phyloP scores from a whole-genome alignment of 129 eudicot genomes.

The sunflower (Helianthus annuus) region HanXRQr2.0-SUNRISE NC_035439.2:112297421-112297920 shows the following conservation, averaged over 20 bases:
- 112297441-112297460: conserved; percentile 14
- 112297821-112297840: conserved; percentile 82
- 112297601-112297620: conserved; percentile 19
- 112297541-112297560: conserved; percentile 13
- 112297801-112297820: conserved; percentile 82
- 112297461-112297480: conserved; percentile 14
- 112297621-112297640: conserved; percentile 32
- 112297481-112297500: neutral
- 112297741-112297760: conserved; percentile 19
- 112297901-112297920: conserved; percentile 50
- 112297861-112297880: conserved; percentile 78
- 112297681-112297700: conserved; percentile 20
- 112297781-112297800: conserved; percentile 78
- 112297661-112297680: conserved; percentile 17
- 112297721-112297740: conserved; percentile 36
- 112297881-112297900: conserved; percentile 86
- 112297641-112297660: conserved; percentile 31
- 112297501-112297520: no score
- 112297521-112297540: neutral
- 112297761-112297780: conserved; percentile 56
- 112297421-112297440: conserved; percentile 18
- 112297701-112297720: conserved; percentile 21
- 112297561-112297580: conserved; percentile 28
- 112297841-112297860: conserved; percentile 73
- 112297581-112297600: conserved; percentile 28